These are phyloP conservation scores for Backusella parvicylindrica DNA, from an alignment of 192 early-diverging fungal species.

Conservation along the genomic window DNA sequence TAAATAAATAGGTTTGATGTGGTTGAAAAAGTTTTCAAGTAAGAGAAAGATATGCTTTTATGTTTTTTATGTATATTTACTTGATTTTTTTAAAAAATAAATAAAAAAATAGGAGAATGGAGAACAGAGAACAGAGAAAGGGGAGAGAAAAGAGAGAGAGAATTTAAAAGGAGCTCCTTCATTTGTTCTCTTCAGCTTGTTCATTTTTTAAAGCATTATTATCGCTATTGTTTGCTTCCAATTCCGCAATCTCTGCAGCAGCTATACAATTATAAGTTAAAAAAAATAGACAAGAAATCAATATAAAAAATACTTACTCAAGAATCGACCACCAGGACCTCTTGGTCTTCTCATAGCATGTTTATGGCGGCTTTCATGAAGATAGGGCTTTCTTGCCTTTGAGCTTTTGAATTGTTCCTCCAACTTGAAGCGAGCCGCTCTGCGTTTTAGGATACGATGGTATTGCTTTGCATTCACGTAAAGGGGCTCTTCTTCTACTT, in stretches of 20 bases:
- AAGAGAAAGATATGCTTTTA: too few relatives aligned
- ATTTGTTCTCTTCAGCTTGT: neutral
- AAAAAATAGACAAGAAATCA: neutral
- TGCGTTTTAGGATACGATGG: slow-evolving; percentile 91
- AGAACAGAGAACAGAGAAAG: too few relatives aligned
- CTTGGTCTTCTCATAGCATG: slow-evolving; percentile 97
- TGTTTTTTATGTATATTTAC: too few relatives aligned
- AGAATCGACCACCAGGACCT: slow-evolving; percentile 96
- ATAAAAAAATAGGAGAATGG: neutral
- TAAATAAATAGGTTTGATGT: too few relatives aligned
- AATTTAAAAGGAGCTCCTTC: neutral
- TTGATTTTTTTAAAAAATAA: too few relatives aligned
- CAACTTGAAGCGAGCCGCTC: slow-evolving; percentile 82
- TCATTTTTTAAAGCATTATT: neutral
- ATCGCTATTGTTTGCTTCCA: slow-evolving; percentile 30
- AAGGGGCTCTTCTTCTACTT: slow-evolving; percentile 72
- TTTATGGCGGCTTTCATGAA: slow-evolving; percentile 95
- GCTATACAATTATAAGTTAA: too few relatives aligned
- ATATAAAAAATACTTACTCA: slow-evolving; percentile 44
- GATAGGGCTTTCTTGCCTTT: slow-evolving; percentile 83
- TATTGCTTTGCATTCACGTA: slow-evolving; percentile 99
- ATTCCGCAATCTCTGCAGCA: slow-evolving; percentile 69
- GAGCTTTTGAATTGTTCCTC: slow-evolving; percentile 74
- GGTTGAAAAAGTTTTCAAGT: too few relatives aligned
- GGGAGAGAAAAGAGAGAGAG: too few relatives aligned